Evolutionary conservation across 371 early-diverging fungal genomes (phyloP), one percentile per base, ranked within the genome.

Genomic region (Lichtheimia ramosa): DNA sequence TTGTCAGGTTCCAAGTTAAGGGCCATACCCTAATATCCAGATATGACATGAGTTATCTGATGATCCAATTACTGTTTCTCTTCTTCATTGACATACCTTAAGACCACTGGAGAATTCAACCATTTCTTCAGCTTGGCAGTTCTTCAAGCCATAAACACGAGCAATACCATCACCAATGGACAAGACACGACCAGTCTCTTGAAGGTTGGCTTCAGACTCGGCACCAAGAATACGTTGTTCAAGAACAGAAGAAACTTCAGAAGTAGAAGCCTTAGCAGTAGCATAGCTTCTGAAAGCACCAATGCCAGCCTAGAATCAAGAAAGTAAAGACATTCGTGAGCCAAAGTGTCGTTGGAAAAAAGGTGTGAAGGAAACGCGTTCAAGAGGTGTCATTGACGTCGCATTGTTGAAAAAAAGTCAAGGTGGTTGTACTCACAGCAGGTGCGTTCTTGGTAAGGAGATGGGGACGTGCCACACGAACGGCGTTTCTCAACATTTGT

Each of bases 1-100:
- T n/a, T n/a, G n/a, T n/a, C n/a, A 49, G 96, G 80, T 79, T 96
- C 97, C 85, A 96, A 88, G 87, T 96, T 96, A 66, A 96, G 90
- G 62, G 97, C 96, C 95, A 94, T 94, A 72, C 97, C 97, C 94
- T 94, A 71, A n/a, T 43, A 67, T 51, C 12, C 18, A 42, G 16
- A 3, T 13, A 40, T 16, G 41, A 54, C 18, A 7, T 7, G 3
- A 34, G 34, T 41, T 39, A 12, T 3, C 42, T 23, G 10, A 16
- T 54, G 41, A 34, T 54, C 39, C 50, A 48, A 21, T 28, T 39
- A 57, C 50, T 54, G 4, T n/a, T n/a, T n/a, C n/a, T n/a, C n/a
- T 15, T 50, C 5, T 21, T 5, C 21, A 13, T 50, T 3, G 27
- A 21, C 43, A 20, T 77, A 89, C 92, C 90, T 92, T 93, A 58